Conservation (phyloP, 208 protist genomes). For the Jaenimonas drosophilae region DNA sequence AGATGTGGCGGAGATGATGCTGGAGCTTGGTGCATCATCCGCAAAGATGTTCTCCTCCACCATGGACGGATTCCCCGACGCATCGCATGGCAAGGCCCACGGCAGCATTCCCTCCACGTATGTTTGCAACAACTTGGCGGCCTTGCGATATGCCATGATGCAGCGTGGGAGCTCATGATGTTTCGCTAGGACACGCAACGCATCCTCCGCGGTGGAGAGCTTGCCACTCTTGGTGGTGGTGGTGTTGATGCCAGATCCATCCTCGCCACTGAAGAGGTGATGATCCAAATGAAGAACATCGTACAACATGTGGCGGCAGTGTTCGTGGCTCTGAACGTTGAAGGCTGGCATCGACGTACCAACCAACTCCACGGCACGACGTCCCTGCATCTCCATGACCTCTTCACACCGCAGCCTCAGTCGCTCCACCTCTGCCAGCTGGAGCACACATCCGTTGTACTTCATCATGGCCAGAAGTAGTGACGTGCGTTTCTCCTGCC, state of each 20-base stretch:
- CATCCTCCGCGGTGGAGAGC: constrained; percentile 85
- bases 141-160: constrained; percentile 70
- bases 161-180: constrained; percentile 71
- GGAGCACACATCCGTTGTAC: constrained; percentile 50
- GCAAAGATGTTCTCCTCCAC: neutral
- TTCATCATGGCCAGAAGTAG: constrained; percentile 70
- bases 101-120: constrained; percentile 84
- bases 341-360: constrained; percentile 50
- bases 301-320: constrained; percentile 70
- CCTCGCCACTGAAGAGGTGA: constrained; percentile 16
- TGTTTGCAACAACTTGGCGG: constrained; percentile 81
- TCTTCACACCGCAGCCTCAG: constrained; percentile 35
- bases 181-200: constrained; percentile 41
- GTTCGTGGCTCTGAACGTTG: constrained; percentile 83
- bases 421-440: constrained; percentile 44
- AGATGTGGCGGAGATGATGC: neutral
- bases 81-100: constrained; percentile 33
- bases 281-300: constrained; percentile 77
- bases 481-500: constrained; percentile 76
- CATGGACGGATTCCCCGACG: neutral
- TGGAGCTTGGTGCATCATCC: neutral
- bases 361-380: constrained; percentile 23
- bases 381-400: constrained; percentile 32
- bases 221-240: constrained; percentile 74
- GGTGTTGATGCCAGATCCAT: neutral